Evolutionary conservation across 345 rosid species (phyloP).

Genomic region (Populus nigra): DNA sequence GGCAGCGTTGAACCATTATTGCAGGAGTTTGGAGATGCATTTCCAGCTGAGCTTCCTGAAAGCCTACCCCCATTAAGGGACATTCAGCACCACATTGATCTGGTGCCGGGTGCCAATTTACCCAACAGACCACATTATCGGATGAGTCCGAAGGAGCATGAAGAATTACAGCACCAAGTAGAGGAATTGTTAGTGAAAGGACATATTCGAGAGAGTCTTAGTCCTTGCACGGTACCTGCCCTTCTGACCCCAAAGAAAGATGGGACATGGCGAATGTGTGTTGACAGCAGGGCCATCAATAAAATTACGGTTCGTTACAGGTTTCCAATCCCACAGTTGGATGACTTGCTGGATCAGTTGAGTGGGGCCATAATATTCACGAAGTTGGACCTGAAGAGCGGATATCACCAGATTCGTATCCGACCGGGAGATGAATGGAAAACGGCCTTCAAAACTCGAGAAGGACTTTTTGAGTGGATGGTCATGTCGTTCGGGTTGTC

Average conservation of each 20-base stretch:
- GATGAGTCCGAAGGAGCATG: neutral
- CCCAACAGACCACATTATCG: neutral
- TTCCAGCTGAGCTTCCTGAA: no score
- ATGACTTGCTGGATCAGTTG: neutral
- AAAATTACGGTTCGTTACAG: neutral
- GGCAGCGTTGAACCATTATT: no score
- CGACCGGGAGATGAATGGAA: neutral
- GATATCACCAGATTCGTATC: neutral
- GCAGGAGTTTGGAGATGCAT: no score
- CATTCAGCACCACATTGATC: no score
- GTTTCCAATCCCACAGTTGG: neutral
- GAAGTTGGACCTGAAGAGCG: neutral
- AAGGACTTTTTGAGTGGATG: no score
- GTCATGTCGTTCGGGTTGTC: neutral
- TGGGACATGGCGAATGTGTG: neutral
- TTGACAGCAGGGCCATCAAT: neutral
- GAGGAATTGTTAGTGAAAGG: neutral
- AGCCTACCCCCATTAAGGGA: no score
- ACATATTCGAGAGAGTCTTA: neutral
- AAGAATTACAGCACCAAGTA: neutral
- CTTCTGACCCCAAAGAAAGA: neutral
- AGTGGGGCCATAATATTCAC: neutral
- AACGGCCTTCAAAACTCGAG: neutral
- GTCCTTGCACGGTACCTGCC: neutral
- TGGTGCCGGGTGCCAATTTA: neutral